Evolutionary conservation across 2,329 filamentous ascomycete genomes (phyloP), one percentile per base, ranked within the genome.

Genomic region (Leptographium procerum): DNA sequence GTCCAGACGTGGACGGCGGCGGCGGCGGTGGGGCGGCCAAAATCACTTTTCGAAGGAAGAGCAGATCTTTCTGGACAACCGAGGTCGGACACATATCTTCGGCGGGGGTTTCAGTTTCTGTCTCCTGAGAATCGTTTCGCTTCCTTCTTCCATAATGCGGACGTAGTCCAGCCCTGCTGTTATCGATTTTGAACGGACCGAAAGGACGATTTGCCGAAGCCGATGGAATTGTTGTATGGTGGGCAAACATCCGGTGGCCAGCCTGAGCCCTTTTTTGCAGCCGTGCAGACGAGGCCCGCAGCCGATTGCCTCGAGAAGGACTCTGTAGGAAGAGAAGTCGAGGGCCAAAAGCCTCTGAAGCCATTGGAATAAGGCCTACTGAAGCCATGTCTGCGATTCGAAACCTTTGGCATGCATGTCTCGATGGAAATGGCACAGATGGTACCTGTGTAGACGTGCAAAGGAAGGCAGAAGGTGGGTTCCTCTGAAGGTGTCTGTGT

Each of bases 301-400:
- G n/a, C 22, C 45, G 45, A 1, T 64, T 67, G 58, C 68, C 64
- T 57, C 59, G 65, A 7, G 66, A 64, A 7, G 65, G 57, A 9
- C 34, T 59, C 52, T 59, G 62, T 55, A 63, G 61, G n/a, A 68
- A 58, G 40, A 62, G 45, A 47, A 26, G 11, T 26, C 64, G 65
- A 60, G 62, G 57, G 56, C 66, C 64, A 55, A 64, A 58, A 60
- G 62, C 62, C 61, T 67, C 62, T 19, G 62, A 62, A 43, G 59
- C 59, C 51, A 59, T 57, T 48, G 59, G 52, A 54, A 60, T 56
- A 16, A 51, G 13, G 26, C 48, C 28, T n/a, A n/a, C 7, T n/a
- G 28, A 31, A 31, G 48, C 16, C 48, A 51, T 51, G 26, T 9
- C 16, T n/a, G 1, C n/a, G 28, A 51, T 3, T 19, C 19, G 40